Base-by-base conservation (phyloP, 129 eudicot genomes). In the Solidago caesia region DNA sequence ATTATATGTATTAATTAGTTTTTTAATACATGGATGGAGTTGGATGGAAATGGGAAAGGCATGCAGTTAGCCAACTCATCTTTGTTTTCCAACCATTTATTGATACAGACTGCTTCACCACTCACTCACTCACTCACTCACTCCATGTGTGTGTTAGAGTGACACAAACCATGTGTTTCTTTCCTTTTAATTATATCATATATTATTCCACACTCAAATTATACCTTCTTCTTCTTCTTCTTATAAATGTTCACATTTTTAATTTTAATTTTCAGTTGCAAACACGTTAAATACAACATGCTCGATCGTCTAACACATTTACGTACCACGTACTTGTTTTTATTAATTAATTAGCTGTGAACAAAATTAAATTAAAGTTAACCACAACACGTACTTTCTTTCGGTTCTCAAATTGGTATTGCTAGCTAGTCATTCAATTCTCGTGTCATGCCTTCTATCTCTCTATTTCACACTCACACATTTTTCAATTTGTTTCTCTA, bases 121-220 rank as follows among this genome's bases (percentile, higher is more conserved):
- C 81, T 77, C 81, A 77, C 81, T 77, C 81, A 79, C 83, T 73
- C 75, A 77, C 81, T 77, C 81, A 77, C 81, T 77, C 81, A 79
- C 83, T 73, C 75, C 83, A 79, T 79, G 83, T 73, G 79, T 79
- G 74, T 79, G 83, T 72, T 70, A 64, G 56, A 57, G 74, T 79
- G 79, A 74, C 70, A 67, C 83, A 66, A 79, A 66, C 83, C 83
- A 79, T 79, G 74, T 79, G 79, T 66, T 79, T 57, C 67, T 73
- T 73, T 73, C 74, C 55, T 67, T 57, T 41, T 33, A 33, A 33
- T 33, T 33, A 33, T 33, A 33, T 53, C 21, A 21, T 21, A 21
- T 55, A 5, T 79, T 73, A 57, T 78, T 78, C 77, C 53, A 79
- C 83, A 79, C 75, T 57, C 83, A 73, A 77, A 61, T 48, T 7